Conservation (phyloP, 495 filamentous ascomycete genomes). For the Podospora pseudopauciseta region DNA sequence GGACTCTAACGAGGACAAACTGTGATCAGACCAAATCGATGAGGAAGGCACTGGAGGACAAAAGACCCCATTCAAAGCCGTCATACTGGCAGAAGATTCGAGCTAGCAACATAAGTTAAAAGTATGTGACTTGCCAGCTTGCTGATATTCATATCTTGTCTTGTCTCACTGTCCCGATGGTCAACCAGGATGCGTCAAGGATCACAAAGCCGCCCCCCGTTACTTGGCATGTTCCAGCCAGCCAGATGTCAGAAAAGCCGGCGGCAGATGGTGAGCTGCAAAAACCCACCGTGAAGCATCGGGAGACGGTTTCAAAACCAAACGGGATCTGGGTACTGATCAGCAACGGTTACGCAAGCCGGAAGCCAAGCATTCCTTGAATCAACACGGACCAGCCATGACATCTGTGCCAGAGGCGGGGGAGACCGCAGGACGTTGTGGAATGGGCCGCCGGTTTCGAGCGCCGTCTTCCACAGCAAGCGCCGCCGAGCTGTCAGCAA, state of each 20-base stretch:
- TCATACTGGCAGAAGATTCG: too few species aligned
- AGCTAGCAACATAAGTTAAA: too few species aligned
- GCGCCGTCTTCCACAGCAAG: not conserved
- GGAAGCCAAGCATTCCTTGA: not conserved
- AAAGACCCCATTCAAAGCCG: too few species aligned
- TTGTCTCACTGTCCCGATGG: too few species aligned
- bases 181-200: too few species aligned
- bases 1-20: too few species aligned
- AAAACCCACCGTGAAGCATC: not conserved
- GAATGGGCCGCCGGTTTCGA: not conserved
- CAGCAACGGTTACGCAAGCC: not conserved
- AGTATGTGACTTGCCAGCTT: too few species aligned
- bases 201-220: too few species aligned
- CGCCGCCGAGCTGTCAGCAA: not conserved
- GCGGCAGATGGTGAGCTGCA: not conserved
- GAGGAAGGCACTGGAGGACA: too few species aligned
- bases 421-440: not conserved
- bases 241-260: not conserved
- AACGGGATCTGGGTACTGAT: not conserved
- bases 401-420: not conserved
- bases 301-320: not conserved
- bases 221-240: not conserved
- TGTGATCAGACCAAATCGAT: too few species aligned
- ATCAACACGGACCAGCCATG: not conserved
- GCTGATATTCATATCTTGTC: too few species aligned